Evolutionary conservation across 208 protist species (phyloP), one percentile per base, ranked within the genome.

Genomic region (Leishmania gerbilli): DNA sequence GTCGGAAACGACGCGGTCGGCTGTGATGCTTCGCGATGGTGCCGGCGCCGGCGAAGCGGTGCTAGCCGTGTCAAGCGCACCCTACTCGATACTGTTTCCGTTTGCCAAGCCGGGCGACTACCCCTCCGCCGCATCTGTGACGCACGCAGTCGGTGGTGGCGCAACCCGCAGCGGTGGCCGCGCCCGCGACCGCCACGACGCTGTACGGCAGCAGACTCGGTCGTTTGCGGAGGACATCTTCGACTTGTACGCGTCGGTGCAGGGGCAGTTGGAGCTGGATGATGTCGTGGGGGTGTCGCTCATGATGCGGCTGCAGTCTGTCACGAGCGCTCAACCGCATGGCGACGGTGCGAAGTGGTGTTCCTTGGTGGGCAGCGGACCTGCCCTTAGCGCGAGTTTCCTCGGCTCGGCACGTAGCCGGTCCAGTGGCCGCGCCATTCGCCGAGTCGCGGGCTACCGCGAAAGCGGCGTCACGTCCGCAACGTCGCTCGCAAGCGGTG

Each of bases 1-100:
- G 55, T 67, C 71, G 65, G 68, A 77, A 45, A 86, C 82, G 2
- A 86, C 82, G 11, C 78, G 68, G 7, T 67, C 82, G 1, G 77
- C 53, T 3, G 56, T 82, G 42, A 55, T 86, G 78, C 74, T 82
- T 31, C 77, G 67, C 40, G 65, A 56, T 31, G 45, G 58, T 24
- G 27, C 31, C 64, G 42, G 64, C 55, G 68, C 62, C 40, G 27
- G 34, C 11, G 72, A 42, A 62, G 72, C 72, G 21, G 15, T 34
- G 34, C 34, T 51, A 7, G 40, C 74, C 21, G 58, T 34, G 11
- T 74, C 69, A 31, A 74, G 69, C 24, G 72, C 80, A 11, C 82
- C 87, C 69, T 91, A 79, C 80, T 92, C 89, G 4, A 83, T 89
- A 8, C 76, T 95, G 1, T 95, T 95, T 74, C 91, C 91, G 0